These are phyloP conservation scores for Eimeria acervulina DNA, from an alignment of 169 alveolate species.

Conservation along the genomic window DNA sequence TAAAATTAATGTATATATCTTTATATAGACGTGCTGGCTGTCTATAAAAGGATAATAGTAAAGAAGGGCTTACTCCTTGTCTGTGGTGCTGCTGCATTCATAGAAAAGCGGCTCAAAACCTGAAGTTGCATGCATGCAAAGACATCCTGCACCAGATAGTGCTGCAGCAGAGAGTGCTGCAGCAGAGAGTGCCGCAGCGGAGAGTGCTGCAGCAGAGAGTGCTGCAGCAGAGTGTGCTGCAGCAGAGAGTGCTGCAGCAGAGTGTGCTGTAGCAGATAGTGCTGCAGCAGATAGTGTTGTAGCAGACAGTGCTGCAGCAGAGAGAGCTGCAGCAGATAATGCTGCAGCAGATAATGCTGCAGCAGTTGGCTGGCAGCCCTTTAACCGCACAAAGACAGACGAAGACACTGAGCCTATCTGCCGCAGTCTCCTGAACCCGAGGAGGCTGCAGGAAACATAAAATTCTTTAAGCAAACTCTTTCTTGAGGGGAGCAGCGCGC, in stretches of 20 bases:
- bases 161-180: neutral
- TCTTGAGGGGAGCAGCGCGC: too few relatives aligned
- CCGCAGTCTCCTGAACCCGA: neutral
- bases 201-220: neutral
- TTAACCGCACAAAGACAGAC: too few relatives aligned
- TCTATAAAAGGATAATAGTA: too few relatives aligned
- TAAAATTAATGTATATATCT: too few relatives aligned
- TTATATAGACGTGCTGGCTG: neutral
- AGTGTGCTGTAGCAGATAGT: neutral
- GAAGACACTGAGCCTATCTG: too few relatives aligned
- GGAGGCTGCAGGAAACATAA: neutral
- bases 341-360: neutral
- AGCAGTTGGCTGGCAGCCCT: neutral
- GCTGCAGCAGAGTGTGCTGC: neutral
- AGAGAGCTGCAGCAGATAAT: neutral
- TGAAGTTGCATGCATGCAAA: too few relatives aligned
- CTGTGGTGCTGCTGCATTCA: too few relatives aligned
- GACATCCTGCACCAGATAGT: neutral
- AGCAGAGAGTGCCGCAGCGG: neutral
- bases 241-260: neutral
- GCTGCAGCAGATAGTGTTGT: neutral
- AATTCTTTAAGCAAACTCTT: too few relatives aligned
- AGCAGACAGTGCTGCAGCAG: neutral
- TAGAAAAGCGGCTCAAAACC: too few relatives aligned
- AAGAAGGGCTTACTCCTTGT: too few relatives aligned